Evolutionary conservation across 2,329 filamentous ascomycete genomes (phyloP), one percentile per base, ranked within the genome.

Genomic region (Sarocladium strictum): DNA sequence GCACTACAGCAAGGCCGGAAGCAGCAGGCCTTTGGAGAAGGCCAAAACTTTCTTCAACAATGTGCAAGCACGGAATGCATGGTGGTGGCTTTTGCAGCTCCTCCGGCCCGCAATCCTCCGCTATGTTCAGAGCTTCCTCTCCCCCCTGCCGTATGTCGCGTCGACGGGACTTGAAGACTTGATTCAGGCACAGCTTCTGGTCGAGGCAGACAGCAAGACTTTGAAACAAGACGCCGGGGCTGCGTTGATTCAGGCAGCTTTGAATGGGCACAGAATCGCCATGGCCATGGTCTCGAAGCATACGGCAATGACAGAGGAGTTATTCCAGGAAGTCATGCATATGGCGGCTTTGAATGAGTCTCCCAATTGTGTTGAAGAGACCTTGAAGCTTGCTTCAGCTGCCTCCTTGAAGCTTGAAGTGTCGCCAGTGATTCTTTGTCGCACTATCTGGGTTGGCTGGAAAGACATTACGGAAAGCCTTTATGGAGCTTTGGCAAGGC

Each of bases 1-100:
- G 3, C 49, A 52, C 49, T 52, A 52, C 29, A 52, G 32, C 29
- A 35, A 35, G 21, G 49, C 49, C 32, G 49, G 49, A 23, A n/a
- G 15, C 5, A 23, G 37, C 27, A 52, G 17, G 19, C 49, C 49
- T 15, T 35, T 37, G 15, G 49, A 37, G n/a, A 38, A 52, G n/a
- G 49, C 49, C 6, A 17, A 21, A 12, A n/a, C 21, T 27, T 38
- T 52, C 21, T 52, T 52, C 21, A 11, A 35, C 6, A 5, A 35
- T n/a, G 14, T 15, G 10, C 21, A 26, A 37, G 49, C 49, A 14
- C 27, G 49, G 4, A 38, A 37, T 21, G 12, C 27, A 9, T 52
- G 49, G 49, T 52, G 49, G 49, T 15, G 23, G 24, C 10, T 52
- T 17, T 37, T 29, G 17, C 27, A 35, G 21, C 27, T 52, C 21